These are phyloP conservation scores for Yarrowia bubula DNA, from an alignment of 805 yeast genomes.

Conservation along the genomic window DNA sequence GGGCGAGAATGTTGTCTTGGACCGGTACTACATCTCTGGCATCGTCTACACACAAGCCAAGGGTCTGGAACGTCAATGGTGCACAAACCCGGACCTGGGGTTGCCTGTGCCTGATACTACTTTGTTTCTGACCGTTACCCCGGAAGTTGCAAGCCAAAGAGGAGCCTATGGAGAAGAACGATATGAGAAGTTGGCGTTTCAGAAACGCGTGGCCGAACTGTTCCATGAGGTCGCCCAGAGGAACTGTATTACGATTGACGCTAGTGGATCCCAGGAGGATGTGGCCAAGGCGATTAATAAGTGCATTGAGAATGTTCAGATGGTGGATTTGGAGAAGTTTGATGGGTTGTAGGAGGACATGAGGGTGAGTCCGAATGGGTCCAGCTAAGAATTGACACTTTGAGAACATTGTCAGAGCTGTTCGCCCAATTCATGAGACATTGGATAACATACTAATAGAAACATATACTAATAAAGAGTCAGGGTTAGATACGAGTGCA, in stretches of 20 bases:
- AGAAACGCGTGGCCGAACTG: conserved; percentile 60
- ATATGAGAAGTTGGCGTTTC: conserved; percentile 76
- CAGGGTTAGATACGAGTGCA: no score
- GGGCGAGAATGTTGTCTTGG: conserved; percentile 68
- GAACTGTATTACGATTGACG: conserved; percentile 52
- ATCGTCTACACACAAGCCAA: conserved; percentile 90
- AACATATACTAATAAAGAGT: no score
- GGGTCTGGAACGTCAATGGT: conserved; percentile 61
- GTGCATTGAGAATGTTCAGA: not conserved
- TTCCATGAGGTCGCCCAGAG: conserved; percentile 46
- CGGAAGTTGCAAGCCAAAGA: conserved; percentile 48
- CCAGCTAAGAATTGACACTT: no score
- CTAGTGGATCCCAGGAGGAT: conserved; percentile 58
- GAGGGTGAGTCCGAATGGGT: no score
- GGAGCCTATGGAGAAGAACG: conserved; percentile 93
- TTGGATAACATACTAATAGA: no score
- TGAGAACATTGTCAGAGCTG: no score
- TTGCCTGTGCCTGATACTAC: conserved; percentile 84
- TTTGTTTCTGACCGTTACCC: conserved; percentile 64
- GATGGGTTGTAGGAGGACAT: not conserved
- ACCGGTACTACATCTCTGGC: conserved; percentile 90
- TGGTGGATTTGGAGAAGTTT: not conserved
- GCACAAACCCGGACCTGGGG: conserved; percentile 76
- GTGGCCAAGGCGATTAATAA: conserved; percentile 46
- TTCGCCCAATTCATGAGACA: no score